Base-by-base conservation (phyloP, 805 yeast species). In the Metschnikowia koreensis region DNA sequence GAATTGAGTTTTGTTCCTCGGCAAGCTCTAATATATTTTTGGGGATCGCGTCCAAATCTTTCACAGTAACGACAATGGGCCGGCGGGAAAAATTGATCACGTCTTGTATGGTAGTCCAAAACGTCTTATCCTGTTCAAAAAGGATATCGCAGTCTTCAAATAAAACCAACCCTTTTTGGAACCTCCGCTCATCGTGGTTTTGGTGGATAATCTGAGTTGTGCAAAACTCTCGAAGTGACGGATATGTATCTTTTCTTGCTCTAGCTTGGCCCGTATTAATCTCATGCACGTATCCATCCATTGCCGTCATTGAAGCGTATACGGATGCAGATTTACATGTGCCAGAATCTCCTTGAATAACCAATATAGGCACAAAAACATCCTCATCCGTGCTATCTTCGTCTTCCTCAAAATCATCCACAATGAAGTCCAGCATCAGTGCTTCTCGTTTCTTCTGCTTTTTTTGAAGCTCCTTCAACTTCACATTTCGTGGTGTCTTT, bases 61-160 rank as follows among this genome's bases (percentile, higher is more conserved):
- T 70, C 61, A 92, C 87, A 0, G 91, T 85, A 12, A 89, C 55
- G 1, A 88, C 76, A 0, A 89, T 76, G 0, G 96, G 96, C 48
- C 92, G 70, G 57, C 89, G 74, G 0, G 89, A 77, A 15, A 79
- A 76, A 37, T 75, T 73, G 38, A 90, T 66, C 12, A 89, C 74
- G 45, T 81, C 84, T 43, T 79, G 80, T 2, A 90, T 75, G 1
- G 86, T 82, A 0, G 75, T 62, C 97, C 97, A 94, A 63, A 93
- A 92, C 1, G 83, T 82, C 51, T 80, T 81, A 60, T 94, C 98
- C 33, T 80, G 82, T 48, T 82, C 89, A 60, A 86, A 89, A 16
- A 92, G 65, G 10, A 89, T 73, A 64, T 93, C 97, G 39, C 88
- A 92, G 60, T 93, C 97, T 59, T 92, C 97, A 51, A 93, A 75